Base-by-base conservation (phyloP, 2,329 filamentous ascomycete species). In the Diaporthe helianthi region DNA sequence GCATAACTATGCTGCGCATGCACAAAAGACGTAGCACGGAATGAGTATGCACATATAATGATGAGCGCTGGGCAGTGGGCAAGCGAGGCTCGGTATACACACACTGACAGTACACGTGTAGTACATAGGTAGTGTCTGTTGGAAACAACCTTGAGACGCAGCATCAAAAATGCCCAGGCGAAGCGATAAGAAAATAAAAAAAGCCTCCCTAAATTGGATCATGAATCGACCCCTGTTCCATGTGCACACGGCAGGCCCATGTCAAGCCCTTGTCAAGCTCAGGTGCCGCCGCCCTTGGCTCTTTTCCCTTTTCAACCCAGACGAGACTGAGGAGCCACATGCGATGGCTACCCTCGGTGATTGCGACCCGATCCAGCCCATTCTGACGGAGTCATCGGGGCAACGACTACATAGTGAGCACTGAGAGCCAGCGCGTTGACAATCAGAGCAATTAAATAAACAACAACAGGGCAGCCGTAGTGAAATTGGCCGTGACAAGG, bases 311-410 rank as follows among this genome's bases (percentile, higher is more conserved):
- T 53, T 55, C n/a, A 38, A 51, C 54, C 54, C 47, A 31, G 41
- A 29, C 15, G 17, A n/a, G 31, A 60, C 54, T 49, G 46, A 46
- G 65, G 54, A 49, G 54, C 53, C 64, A 54, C 64, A 47, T 22
- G 68, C 66, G 47, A 71, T 65, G 66, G 46, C 52, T 10, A 33
- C 52, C 58, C 54, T 49, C 66, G 69, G 66, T 69, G 47, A 71
- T 71, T 69, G 44, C 69, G 66, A 66, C 67, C 63, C 69, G 67
- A 71, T 69, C 31, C 38, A 49, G 66, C 36, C 53, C 46, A 52
- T 53, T 67, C 44, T 51, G 61, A 69, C 55, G 26, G 52, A 67
- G 65, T 67, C 53, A 41, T 61, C 51, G 29, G 31, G 29, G 36
- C 65, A n/a, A 44, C 52, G 52, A 22, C 65, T 53, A 49, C n/a